Conservation (phyloP, 495 filamentous ascomycete species). For the Stereocaulon alpinum region DNA sequence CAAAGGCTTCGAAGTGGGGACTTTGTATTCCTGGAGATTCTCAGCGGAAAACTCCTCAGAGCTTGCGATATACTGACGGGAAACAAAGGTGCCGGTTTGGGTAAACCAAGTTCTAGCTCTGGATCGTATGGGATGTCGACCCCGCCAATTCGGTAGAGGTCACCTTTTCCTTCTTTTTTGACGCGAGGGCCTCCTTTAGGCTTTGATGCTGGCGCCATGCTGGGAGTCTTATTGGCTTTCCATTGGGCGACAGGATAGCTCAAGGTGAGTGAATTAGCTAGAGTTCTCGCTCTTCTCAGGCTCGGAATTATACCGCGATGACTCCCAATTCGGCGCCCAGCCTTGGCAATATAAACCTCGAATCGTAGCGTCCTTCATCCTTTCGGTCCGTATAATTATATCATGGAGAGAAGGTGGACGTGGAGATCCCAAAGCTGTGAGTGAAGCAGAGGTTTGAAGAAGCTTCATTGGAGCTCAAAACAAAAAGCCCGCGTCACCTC, state of each 20-base stretch:
- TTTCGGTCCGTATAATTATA: too few species aligned
- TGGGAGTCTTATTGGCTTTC: not conserved
- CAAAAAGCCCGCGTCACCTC: not conserved
- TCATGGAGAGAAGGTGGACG: too few species aligned
- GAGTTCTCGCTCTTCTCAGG: not conserved
- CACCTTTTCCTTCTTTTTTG: constrained; percentile 11
- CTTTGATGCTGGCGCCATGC: constrained; percentile 4
- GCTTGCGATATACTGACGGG: constrained; percentile 24
- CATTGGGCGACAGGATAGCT: too few species aligned
- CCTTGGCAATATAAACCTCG: too few species aligned
- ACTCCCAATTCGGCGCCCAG: too few species aligned
- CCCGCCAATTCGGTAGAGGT: constrained; percentile 13
- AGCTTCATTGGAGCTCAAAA: not conserved
- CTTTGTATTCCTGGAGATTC: constrained; percentile 14
- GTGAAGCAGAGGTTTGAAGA: not conserved
- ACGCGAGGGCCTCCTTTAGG: constrained; percentile 3
- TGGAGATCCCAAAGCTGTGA: not conserved
- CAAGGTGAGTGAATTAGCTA: too few species aligned
- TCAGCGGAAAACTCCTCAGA: not conserved
- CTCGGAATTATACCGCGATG: too few species aligned
- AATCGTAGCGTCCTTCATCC: too few species aligned
- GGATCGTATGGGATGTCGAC: constrained; percentile 28
- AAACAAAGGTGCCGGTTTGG: constrained; percentile 28
- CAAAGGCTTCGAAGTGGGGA: constrained; percentile 25
- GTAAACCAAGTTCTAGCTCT: constrained; percentile 26